phyloP scores from a whole-genome alignment of 192 early-diverging fungal genomes.

The Coemansia sp. region DNA sequence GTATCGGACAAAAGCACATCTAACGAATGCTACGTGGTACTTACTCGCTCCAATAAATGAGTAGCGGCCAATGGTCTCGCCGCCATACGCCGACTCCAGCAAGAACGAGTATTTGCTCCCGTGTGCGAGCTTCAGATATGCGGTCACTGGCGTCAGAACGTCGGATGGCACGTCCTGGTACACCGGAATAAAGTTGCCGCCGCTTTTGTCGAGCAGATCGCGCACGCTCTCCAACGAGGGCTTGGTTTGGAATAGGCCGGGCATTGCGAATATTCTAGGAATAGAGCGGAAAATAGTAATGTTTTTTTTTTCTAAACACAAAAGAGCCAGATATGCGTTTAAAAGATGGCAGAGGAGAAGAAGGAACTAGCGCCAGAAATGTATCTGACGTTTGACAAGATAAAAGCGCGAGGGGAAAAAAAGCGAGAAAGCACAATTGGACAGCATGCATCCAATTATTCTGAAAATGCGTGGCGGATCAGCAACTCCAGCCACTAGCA shows the following conservation, averaged over 20 bases:
- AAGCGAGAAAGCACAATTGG: neutral
- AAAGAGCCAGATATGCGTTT: constrained; percentile 1
- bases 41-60: constrained; percentile 89
- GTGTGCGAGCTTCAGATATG: constrained; percentile 86
- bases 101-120: constrained; percentile 87
- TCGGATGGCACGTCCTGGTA: constrained; percentile 86
- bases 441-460: neutral
- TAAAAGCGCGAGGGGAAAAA: neutral
- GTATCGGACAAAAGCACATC: neutral
- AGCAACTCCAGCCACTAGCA: neutral
- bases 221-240: constrained; percentile 73
- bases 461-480: neutral
- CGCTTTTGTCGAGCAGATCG: constrained; percentile 57
- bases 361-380: neutral
- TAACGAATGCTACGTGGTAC: constrained; percentile 3
- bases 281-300: constrained; percentile 6
- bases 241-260: constrained; percentile 46
- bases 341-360: neutral
- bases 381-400: neutral
- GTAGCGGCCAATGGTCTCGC: constrained; percentile 94
- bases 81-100: constrained; percentile 90
- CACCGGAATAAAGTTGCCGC: constrained; percentile 89
- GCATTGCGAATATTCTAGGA: neutral
- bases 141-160: constrained; percentile 93
- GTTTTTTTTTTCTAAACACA: neutral